These are phyloP conservation scores for Omphalea diandra DNA, from an alignment of 441 rosid species.

Conservation along the genomic window DNA sequence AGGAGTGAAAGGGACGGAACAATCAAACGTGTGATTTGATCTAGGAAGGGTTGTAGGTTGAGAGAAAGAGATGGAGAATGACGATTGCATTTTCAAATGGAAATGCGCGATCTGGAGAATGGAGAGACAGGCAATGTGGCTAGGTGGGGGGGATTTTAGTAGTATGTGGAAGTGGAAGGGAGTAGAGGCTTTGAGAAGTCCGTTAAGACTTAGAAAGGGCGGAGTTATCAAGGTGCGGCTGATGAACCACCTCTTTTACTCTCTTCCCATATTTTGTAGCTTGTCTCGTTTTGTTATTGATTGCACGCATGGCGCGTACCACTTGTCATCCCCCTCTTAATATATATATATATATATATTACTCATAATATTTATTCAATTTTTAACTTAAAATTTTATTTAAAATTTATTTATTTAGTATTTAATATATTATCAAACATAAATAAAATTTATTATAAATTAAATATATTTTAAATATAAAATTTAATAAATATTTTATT, in stretches of 20 bases:
- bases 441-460: too few species aligned
- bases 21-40: slow-evolving; percentile 30
- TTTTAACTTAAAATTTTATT: too few species aligned
- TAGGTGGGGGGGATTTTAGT: background rate
- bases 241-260: slow-evolving; percentile 33
- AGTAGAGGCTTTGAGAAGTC: slow-evolving; percentile 36
- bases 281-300: slow-evolving; percentile 10
- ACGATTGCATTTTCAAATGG: slow-evolving; percentile 54
- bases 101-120: background rate
- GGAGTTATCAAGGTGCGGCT: slow-evolving; percentile 49
- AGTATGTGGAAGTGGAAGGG: background rate
- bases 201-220: slow-evolving; percentile 41
- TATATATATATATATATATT: background rate
- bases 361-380: too few species aligned
- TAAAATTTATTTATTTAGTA: too few species aligned
- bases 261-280: background rate
- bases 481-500: too few species aligned
- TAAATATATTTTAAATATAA: too few species aligned
- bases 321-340: background rate
- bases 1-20: slow-evolving; percentile 27
- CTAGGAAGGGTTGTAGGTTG: slow-evolving; percentile 34
- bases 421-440: too few species aligned
- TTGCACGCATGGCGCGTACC: slow-evolving; percentile 19
- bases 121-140: slow-evolving; percentile 27
- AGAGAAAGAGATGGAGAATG: slow-evolving; percentile 46